Conservation (phyloP, 2,329 filamentous ascomycete genomes). For the Rhinocladiella similis region DNA sequence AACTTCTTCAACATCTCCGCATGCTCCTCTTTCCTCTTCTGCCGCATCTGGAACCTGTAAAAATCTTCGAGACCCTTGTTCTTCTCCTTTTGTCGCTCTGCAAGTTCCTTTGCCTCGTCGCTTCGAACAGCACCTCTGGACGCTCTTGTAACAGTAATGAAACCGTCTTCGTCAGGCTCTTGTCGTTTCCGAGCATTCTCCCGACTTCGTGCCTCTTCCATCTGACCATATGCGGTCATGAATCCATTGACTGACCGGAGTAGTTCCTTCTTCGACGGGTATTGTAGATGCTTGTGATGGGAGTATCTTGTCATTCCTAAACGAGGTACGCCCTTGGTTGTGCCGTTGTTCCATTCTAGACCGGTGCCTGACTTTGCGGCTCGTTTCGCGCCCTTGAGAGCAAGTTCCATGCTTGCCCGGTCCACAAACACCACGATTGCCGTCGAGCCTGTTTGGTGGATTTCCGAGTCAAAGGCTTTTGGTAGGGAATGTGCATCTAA, state of each 20-base stretch:
- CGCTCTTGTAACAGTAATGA: conserved; percentile 84
- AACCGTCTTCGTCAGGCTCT: conserved; percentile 91
- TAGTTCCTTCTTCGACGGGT: conserved; percentile 66
- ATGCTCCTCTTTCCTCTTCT: conserved; percentile 76
- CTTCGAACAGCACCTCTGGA: conserved; percentile 70
- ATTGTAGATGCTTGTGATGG: conserved; percentile 71
- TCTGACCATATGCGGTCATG: conserved; percentile 73
- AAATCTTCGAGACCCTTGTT: conserved; percentile 69
- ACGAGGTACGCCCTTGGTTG: conserved; percentile 56
- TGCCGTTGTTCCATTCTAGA: conserved; percentile 68
- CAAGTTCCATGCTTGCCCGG: conserved; percentile 71
- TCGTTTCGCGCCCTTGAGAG: conserved; percentile 72
- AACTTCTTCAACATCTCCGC: conserved; percentile 69
- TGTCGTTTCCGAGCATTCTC: conserved; percentile 65
- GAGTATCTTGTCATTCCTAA: conserved; percentile 55
- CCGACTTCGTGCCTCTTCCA: conserved; percentile 65
- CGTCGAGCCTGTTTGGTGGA: conserved; percentile 73
- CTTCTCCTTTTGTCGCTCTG: conserved; percentile 62
- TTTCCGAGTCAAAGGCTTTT: conserved; percentile 67
- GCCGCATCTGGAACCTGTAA: conserved; percentile 79
- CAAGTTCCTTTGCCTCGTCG: conserved; percentile 65
- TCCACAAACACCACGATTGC: conserved; percentile 85
- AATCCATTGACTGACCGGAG: conserved; percentile 78
- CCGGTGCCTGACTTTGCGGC: conserved; percentile 55
- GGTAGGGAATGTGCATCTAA: conserved; percentile 66